These are phyloP conservation scores for Dothideomycetes sp. DNA, from an alignment of 2,329 filamentous ascomycete species.

Conservation along the genomic window DNA sequence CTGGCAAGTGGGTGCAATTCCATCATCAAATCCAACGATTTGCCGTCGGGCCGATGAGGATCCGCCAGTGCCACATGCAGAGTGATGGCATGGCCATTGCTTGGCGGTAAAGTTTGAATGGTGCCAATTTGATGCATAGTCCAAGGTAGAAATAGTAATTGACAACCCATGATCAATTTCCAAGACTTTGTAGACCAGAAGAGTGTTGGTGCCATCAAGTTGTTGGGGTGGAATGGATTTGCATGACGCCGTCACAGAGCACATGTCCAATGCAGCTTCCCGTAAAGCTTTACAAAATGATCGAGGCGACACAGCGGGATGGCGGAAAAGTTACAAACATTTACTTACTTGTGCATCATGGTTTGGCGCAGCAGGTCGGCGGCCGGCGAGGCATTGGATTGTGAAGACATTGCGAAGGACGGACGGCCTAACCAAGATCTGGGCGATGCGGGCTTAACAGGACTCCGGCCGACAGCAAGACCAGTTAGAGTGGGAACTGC, in stretches of 20 bases:
- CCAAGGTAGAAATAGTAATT: no score
- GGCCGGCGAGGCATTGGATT: conserved; percentile 39
- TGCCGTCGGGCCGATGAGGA: conserved; percentile 4
- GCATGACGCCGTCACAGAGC: no score
- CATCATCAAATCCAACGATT: conserved; percentile 1
- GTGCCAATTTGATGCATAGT: neutral
- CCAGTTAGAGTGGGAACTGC: neutral
- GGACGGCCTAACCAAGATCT: conserved; percentile 15
- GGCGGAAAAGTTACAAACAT: conserved; percentile 9
- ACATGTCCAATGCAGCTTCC: neutral
- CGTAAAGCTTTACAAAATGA: neutral
- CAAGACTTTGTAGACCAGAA: no score
- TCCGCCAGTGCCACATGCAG: conserved; percentile 1
- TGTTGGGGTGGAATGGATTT: no score
- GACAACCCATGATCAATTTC: no score
- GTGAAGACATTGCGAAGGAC: conserved; percentile 19
- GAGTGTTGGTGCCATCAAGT: no score
- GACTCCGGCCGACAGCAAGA: neutral
- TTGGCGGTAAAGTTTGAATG: conserved; percentile 1
- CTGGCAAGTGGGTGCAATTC: conserved; percentile 1
- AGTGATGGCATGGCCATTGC: conserved; percentile 6
- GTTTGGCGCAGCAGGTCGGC: conserved; percentile 48
- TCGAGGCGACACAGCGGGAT: neutral
- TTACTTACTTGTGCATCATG: conserved; percentile 46
- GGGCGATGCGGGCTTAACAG: conserved; percentile 10